Conservation (phyloP, 331 rosid genomes). For the Stylosanthes scabra region DNA sequence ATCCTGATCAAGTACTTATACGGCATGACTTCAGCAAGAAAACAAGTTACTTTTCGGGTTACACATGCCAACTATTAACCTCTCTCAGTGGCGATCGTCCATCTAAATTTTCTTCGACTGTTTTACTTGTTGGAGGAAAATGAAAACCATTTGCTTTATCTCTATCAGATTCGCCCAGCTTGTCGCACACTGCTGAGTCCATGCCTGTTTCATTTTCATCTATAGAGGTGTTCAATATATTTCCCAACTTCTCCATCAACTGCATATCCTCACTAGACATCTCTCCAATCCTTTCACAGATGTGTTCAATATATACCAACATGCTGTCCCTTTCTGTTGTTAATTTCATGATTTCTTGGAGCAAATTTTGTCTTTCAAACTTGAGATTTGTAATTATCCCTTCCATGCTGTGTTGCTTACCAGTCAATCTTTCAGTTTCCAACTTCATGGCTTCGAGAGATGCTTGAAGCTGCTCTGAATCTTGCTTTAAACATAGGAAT, state of each 20-base stretch:
- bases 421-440: conserved; percentile 48
- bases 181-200: conserved; percentile 34
- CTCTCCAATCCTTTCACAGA: conserved; percentile 46
- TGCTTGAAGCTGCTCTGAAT: conserved; percentile 52
- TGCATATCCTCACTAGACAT: conserved; percentile 49
- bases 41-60: conserved; percentile 26
- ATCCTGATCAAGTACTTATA: conserved; percentile 24
- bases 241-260: conserved; percentile 50
- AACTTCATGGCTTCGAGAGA: conserved; percentile 49
- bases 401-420: conserved; percentile 45
- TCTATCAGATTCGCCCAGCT: conserved; percentile 41
- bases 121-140: conserved; percentile 36
- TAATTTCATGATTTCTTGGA: conserved; percentile 50
- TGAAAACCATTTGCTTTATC: conserved; percentile 43
- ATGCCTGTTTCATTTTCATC: conserved; percentile 45
- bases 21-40: conserved; percentile 33
- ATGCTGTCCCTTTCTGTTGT: conserved; percentile 51
- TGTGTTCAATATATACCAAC: conserved; percentile 45
- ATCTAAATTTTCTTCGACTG: conserved; percentile 42
- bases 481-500: conserved; percentile 40
- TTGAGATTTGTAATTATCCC: conserved; percentile 44
- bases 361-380: conserved; percentile 46
- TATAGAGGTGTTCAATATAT: conserved; percentile 38
- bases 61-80: conserved; percentile 51
- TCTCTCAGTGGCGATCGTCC: conserved; percentile 65